Conservation (phyloP, 805 yeast species). For the Saccharomycopsis capsularis region DNA sequence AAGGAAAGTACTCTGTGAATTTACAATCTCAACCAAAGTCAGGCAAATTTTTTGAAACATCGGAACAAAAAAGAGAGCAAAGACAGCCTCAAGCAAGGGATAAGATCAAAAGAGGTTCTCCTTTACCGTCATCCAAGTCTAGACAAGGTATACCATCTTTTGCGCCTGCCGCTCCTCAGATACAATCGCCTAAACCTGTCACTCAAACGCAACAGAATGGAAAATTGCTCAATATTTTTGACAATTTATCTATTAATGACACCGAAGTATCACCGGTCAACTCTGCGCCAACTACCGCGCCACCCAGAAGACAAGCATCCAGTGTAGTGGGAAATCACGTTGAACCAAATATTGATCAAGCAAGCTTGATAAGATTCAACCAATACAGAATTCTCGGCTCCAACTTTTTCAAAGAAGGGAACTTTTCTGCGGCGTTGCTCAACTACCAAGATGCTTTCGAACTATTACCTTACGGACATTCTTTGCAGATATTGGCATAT, state of each 20-base stretch:
- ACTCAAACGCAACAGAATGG: neutral
- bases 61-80: neutral
- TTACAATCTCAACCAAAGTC: neutral
- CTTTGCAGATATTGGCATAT: slow-evolving; percentile 55
- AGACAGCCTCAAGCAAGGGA: neutral
- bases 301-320: neutral
- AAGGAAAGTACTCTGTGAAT: neutral
- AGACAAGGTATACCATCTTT: neutral
- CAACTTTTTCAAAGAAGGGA: slow-evolving; percentile 70
- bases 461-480: slow-evolving; percentile 57
- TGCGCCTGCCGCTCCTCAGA: neutral
- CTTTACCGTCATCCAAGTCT: neutral
- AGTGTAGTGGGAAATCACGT: neutral
- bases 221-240: slow-evolving; percentile 12
- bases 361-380: slow-evolving; percentile 26
- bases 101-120: neutral
- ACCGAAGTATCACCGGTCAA: no score
- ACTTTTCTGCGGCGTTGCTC: slow-evolving; percentile 59
- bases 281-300: neutral
- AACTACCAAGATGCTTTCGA: slow-evolving; percentile 52
- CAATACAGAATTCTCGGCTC: slow-evolving; percentile 38
- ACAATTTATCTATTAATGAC: slow-evolving; percentile 6
- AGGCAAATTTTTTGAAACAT: neutral
- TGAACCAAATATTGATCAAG: slow-evolving; percentile 2
- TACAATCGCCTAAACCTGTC: neutral